These are phyloP conservation scores for Truncatella angustata DNA, from an alignment of 2,329 filamentous ascomycete genomes.

Conservation along the genomic window DNA sequence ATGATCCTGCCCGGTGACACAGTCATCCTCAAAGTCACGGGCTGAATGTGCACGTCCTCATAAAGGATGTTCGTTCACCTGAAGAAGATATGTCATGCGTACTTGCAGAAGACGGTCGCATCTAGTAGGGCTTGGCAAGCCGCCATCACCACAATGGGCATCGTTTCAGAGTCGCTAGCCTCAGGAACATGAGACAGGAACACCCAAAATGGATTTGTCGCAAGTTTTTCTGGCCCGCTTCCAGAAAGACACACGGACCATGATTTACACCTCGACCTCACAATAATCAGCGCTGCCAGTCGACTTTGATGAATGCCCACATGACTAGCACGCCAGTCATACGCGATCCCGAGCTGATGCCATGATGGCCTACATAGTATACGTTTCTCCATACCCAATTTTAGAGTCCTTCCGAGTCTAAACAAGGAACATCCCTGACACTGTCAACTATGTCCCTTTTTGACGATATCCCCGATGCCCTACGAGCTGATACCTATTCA, in stretches of 20 bases:
- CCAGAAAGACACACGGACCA: conserved; percentile 6
- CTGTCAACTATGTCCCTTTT: not conserved
- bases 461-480: not conserved
- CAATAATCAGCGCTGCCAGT: not conserved
- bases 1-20: not conserved
- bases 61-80: not conserved
- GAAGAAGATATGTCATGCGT: not conserved
- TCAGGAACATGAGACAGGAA: conserved; percentile 8
- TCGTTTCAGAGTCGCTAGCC: conserved; percentile 1
- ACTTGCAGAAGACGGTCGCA: not conserved
- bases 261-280: not conserved
- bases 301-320: not conserved
- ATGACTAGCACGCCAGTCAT: not conserved
- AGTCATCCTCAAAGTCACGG: not conserved
- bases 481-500: not conserved
- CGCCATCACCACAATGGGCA: not conserved
- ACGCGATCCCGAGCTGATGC: not conserved
- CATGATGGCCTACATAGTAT: not conserved
- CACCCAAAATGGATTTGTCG: conserved; percentile 2
- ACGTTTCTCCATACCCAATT: conserved; percentile 4
- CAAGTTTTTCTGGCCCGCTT: conserved; percentile 10
- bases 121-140: conserved; percentile 5
- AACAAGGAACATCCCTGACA: not conserved
- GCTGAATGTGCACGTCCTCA: not conserved
- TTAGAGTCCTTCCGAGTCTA: not conserved